These are phyloP conservation scores for Pyrus pyrifolia DNA, from an alignment of 306 rosid species.

Conservation along the genomic window DNA sequence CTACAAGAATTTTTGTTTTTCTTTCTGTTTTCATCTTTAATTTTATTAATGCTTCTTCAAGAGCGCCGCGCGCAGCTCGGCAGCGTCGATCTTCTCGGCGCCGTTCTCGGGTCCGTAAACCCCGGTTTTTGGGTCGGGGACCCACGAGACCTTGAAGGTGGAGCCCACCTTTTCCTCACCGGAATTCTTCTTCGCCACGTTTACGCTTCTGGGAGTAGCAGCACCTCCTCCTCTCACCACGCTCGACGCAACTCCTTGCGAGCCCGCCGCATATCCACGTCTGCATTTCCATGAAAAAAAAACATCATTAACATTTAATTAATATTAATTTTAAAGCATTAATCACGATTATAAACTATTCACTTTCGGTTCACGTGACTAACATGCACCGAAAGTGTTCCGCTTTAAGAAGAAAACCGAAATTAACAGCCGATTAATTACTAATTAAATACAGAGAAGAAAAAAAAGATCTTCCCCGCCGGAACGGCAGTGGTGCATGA, in stretches of 20 bases:
- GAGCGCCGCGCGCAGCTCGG: conserved; percentile 64
- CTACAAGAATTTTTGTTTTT: not conserved
- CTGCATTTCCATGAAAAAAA: conserved; percentile 17
- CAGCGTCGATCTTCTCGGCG: conserved; percentile 54
- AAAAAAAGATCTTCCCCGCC: too few species aligned
- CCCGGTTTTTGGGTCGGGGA: conserved; percentile 87
- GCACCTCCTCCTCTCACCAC: conserved; percentile 28
- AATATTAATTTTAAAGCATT: not conserved
- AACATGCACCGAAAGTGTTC: not conserved
- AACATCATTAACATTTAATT: not conserved
- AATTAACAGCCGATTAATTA: not conserved
- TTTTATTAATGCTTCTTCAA: conserved; percentile 31
- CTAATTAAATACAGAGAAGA: not conserved
- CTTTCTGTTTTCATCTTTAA: not conserved
- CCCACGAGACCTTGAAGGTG: conserved; percentile 63
- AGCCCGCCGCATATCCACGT: conserved; percentile 61
- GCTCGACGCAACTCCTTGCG: conserved; percentile 39
- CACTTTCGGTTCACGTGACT: not conserved
- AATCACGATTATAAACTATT: not conserved
- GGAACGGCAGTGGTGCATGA: not conserved
- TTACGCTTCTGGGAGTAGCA: conserved; percentile 13
- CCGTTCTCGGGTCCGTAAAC: conserved; percentile 70
- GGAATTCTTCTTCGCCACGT: conserved; percentile 37
- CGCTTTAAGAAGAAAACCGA: not conserved
- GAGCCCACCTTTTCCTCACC: conserved; percentile 28